Evolutionary conservation across 306 rosid genomes (phyloP), one percentile per base, ranked within the genome.

Genomic region (Mucuna pruriens): DNA sequence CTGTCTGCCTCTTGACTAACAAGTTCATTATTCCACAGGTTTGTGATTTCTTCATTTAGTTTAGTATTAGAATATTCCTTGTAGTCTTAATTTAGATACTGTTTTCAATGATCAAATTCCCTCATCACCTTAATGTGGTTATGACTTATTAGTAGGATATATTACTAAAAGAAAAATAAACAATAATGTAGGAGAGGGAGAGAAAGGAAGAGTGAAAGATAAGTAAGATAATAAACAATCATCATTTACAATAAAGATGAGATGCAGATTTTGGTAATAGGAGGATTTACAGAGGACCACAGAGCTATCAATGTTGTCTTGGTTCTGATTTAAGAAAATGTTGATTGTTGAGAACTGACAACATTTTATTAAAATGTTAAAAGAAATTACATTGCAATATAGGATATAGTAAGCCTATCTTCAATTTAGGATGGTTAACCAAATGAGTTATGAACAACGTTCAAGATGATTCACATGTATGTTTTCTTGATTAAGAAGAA

Each of bases 21-120:
- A 93, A 91, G 81, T 93, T 93, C 91, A 91, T 93, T 84, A 93
- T 93, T 68, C 98, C 98, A 68, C 98, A 93, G 98, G 98, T 93
- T 64, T 29, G 90, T 78, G 63, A n/a, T 61, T 45, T 68, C 45
- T n/a, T 78, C 62, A 44, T 71, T 72, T 20, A 48, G 58, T 84
- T 74, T 63, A 13, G 48, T 54, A 22, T 40, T 58, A 62, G 22
- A 42, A 16, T 7, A 15, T 38, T 49, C 29, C 39, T 31, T 69
- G 19, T 4, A 42, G 40, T 4, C 31, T 75, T 75, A 42, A 40
- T 26, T 65, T 68, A 58, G 74, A 60, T 15, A 9, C 42, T 22
- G 65, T 31, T 51, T 54, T 52, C 40, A 20, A 17, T n/a, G 9
- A 20, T 29, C 20, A 31, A 13, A 20, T 39, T 51, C 16, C 36